Conservation (phyloP, 148 eudicot species). For the Chenopodium album region DNA sequence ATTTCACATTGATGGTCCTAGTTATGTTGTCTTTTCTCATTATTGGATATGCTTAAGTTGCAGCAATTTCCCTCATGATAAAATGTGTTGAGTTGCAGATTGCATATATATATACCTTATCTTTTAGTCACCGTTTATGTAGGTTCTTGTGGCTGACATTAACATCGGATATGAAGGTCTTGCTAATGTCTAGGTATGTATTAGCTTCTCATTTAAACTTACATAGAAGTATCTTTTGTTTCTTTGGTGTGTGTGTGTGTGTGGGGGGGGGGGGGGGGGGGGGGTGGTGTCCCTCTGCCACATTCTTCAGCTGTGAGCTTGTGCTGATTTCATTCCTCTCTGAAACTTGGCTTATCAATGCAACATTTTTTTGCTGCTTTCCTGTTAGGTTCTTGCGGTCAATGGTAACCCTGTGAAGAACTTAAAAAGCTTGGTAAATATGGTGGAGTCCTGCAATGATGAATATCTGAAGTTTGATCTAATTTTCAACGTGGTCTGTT, state of each 20-base stretch:
- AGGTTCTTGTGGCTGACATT: constrained; percentile 90
- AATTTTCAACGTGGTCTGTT: constrained; percentile 62
- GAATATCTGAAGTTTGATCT: constrained; percentile 80
- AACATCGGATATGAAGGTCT: constrained; percentile 85
- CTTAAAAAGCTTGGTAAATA: constrained; percentile 71
- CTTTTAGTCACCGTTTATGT: background rate
- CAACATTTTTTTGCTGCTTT: background rate
- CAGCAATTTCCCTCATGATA: background rate
- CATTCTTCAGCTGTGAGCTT: background rate
- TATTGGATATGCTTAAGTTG: background rate
- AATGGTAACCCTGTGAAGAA: constrained; percentile 80
- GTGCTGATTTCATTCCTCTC: background rate
- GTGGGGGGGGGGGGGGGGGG: background rate
- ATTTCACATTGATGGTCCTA: background rate
- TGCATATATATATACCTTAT: constrained; percentile 4
- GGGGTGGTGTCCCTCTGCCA: background rate
- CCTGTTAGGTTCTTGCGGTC: constrained; percentile 64
- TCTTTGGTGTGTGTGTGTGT: background rate
- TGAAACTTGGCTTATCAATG: background rate
- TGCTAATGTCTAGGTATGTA: constrained; percentile 69
- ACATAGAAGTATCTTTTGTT: background rate
- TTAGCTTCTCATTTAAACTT: background rate
- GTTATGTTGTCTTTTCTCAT: background rate
- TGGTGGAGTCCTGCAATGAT: constrained; percentile 78
- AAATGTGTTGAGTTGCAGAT: background rate